Evolutionary conservation across 768 basidiomycete species (phyloP).

Genomic region (Fistulinella prunicolor): DNA sequence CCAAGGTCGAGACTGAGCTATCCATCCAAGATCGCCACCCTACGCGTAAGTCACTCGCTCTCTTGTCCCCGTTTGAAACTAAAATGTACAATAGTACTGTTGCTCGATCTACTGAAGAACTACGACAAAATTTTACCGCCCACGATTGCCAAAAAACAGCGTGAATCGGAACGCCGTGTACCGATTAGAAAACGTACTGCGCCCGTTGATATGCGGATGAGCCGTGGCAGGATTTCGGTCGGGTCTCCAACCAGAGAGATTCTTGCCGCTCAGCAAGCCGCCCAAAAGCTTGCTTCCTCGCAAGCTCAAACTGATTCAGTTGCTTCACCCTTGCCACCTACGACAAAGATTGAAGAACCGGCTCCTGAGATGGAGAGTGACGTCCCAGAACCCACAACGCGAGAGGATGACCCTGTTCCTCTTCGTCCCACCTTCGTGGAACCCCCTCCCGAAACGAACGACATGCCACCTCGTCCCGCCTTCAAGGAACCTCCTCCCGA

Average conservation of each 20-base stretch:
- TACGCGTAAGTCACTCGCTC: slow-evolving; percentile 46
- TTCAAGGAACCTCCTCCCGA: slow-evolving; percentile 65
- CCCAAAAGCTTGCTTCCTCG: slow-evolving; percentile 48
- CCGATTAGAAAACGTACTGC: slow-evolving; percentile 85
- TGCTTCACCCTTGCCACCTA: slow-evolving; percentile 16
- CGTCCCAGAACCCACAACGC: slow-evolving; percentile 1
- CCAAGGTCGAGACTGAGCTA: slow-evolving; percentile 75
- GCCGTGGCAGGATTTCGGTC: slow-evolving; percentile 69
- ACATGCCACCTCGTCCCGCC: slow-evolving; percentile 36
- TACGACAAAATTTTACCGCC: slow-evolving; percentile 75
- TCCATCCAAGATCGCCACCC: slow-evolving; percentile 93
- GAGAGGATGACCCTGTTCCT: slow-evolving; percentile 19
- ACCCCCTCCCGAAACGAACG: slow-evolving; percentile 46
- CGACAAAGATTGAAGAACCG: slow-evolving; percentile 18
- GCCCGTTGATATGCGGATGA: slow-evolving; percentile 84
- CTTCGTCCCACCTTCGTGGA: slow-evolving; percentile 56
- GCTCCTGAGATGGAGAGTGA: neutral
- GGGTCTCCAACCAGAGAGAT: slow-evolving; percentile 69
- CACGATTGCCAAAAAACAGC: slow-evolving; percentile 79
- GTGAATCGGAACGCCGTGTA: slow-evolving; percentile 81
- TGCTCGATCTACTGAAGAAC: slow-evolving; percentile 80
- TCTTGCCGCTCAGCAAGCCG: slow-evolving; percentile 65
- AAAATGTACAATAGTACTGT: slow-evolving; percentile 51
- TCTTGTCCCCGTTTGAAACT: neutral
- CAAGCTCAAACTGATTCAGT: slow-evolving; percentile 13